A percentile compares a stretch with the other conserved stretches of the same genome.
Evolutionary conservation across 1,284 basidiomycete species (phyloP).

Genomic region (Fomitopsis pinicola): DNA sequence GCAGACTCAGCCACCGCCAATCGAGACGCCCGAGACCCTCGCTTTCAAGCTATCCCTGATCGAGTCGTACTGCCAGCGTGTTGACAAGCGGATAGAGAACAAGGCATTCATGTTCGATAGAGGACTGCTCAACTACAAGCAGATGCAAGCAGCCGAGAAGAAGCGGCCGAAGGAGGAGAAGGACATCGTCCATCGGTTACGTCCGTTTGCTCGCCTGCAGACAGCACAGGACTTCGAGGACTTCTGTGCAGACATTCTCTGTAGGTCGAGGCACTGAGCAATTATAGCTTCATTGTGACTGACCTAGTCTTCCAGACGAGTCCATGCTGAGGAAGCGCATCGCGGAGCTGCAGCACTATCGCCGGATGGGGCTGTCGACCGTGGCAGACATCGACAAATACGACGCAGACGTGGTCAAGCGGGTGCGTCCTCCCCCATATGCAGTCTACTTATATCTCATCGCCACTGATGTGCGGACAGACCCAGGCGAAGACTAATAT

Average conservation of each 20-base stretch:
- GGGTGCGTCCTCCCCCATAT: conserved; percentile 44
- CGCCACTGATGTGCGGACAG: conserved; percentile 27
- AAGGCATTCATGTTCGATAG: conserved; percentile 95
- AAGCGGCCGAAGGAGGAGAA: conserved; percentile 90
- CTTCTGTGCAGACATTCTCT: conserved; percentile 86
- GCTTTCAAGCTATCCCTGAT: conserved; percentile 87
- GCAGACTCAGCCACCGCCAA: conserved; percentile 63
- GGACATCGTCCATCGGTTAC: conserved; percentile 85
- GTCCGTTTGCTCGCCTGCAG: conserved; percentile 91
- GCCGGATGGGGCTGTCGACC: conserved; percentile 78
- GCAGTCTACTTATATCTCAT: not conserved
- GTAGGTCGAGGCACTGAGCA: conserved; percentile 40
- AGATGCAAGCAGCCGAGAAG: conserved; percentile 90
- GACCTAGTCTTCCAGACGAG: conserved; percentile 61
- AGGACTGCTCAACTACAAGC: conserved; percentile 90
- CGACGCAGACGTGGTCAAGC: conserved; percentile 67
- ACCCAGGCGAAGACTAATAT: conserved; percentile 52
- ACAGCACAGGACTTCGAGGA: conserved; percentile 90
- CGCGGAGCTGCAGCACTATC: conserved; percentile 84
- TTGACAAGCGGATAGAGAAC: conserved; percentile 84
- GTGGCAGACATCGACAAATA: conserved; percentile 88
- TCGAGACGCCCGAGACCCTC: conserved; percentile 88
- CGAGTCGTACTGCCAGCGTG: conserved; percentile 89
- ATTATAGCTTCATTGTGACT: not conserved
- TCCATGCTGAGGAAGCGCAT: conserved; percentile 82